phyloP scores from a whole-genome alignment of 257 asterid genomes.

The Cinchona pubescens region DNA sequence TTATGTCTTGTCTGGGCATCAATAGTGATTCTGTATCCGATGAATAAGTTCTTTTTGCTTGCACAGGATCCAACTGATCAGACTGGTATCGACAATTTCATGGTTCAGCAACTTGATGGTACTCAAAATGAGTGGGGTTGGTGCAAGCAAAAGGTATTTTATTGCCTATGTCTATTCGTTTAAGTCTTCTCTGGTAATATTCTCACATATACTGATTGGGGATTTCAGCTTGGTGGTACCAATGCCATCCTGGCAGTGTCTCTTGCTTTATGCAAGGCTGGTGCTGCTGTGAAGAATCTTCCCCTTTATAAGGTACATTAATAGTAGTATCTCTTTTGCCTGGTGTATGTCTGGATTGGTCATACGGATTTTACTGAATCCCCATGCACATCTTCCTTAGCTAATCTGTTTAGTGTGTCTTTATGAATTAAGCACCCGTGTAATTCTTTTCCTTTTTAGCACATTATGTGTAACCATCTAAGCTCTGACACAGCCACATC shows the following conservation, averaged over 20 bases:
- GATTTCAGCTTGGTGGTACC: conserved; percentile 89
- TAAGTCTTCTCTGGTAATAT: background rate
- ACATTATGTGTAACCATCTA: background rate
- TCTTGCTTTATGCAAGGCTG: conserved; percentile 95
- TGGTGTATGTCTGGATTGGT: background rate
- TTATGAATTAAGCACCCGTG: background rate
- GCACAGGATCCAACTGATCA: conserved; percentile 87
- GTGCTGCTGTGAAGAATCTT: conserved; percentile 66
- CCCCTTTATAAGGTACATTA: conserved; percentile 80
- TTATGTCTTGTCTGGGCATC: background rate
- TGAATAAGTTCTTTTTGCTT: conserved; percentile 8
- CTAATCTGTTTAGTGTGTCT: too few species aligned
- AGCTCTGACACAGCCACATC: background rate
- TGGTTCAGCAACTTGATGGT: conserved; percentile 97
- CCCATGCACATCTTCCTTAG: background rate
- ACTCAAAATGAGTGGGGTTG: conserved; percentile 99
- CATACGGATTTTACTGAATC: background rate
- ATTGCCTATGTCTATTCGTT: background rate
- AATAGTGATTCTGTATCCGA: background rate
- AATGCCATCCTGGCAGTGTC: conserved; percentile 96
- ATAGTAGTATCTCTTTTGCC: background rate
- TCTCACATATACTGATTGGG: conserved; percentile 11
- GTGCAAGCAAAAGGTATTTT: conserved; percentile 95
- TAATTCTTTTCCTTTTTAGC: background rate
- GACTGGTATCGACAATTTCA: conserved; percentile 73